Conservation (phyloP, 352 stramenopile species). For the Lagenidium giganteum region DNA sequence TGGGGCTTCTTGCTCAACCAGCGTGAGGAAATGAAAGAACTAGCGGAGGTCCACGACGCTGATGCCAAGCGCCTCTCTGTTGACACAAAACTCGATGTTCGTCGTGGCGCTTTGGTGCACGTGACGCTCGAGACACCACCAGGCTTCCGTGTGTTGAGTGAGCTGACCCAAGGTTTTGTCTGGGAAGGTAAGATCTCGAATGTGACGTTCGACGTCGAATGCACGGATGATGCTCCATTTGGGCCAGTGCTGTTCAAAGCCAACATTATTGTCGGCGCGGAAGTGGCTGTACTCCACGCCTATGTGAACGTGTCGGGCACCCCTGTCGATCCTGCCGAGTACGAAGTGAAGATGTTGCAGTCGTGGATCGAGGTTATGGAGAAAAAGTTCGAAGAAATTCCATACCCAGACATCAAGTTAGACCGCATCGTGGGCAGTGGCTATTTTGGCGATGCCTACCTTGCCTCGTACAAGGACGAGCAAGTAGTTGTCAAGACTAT, state of each 20-base stretch:
- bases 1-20: slow-evolving; percentile 77
- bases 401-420: slow-evolving; percentile 54
- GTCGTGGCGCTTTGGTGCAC: slow-evolving; percentile 67
- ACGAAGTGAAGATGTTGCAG: slow-evolving; percentile 47
- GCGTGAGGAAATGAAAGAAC: slow-evolving; percentile 58
- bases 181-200: slow-evolving; percentile 71
- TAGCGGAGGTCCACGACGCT: slow-evolving; percentile 31
- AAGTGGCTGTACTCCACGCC: slow-evolving; percentile 62
- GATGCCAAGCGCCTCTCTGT: slow-evolving; percentile 37
- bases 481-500: slow-evolving; percentile 84
- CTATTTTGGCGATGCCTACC: slow-evolving; percentile 79
- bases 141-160: slow-evolving; percentile 60
- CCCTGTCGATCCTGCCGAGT: slow-evolving; percentile 27
- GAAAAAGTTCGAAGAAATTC: slow-evolving; percentile 73
- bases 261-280: slow-evolving; percentile 59
- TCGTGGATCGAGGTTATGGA: slow-evolving; percentile 69
- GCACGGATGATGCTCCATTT: slow-evolving; percentile 38
- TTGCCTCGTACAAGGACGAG: slow-evolving; percentile 47
- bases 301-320: slow-evolving; percentile 60
- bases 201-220: slow-evolving; percentile 57
- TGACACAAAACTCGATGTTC: slow-evolving; percentile 61
- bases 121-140: slow-evolving; percentile 59
- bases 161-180: slow-evolving; percentile 53
- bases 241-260: slow-evolving; percentile 71
- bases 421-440: slow-evolving; percentile 72